A percentile compares a stretch with the other conserved stretches of the same genome.
phyloP scores from a whole-genome alignment of 306 rosid genomes.

The Cucumis cinereus region DNA sequence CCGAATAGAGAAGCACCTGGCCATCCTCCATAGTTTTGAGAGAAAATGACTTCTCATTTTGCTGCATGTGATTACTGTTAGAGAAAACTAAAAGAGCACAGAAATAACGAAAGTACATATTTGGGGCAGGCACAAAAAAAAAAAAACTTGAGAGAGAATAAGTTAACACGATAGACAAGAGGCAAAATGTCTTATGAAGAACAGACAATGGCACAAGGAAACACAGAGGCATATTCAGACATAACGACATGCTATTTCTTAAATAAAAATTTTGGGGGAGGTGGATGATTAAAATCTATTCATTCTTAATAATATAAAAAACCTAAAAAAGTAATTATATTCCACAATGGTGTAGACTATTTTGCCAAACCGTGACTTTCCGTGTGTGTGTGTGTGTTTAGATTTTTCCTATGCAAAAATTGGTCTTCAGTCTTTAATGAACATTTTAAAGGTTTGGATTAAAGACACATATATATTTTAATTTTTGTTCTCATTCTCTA shows the following conservation, averaged over 20 bases:
- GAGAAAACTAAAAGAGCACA: constrained; percentile 1
- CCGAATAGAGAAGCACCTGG: constrained; percentile 79
- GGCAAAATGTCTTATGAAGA: neutral
- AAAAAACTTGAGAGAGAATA: neutral
- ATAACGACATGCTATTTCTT: neutral
- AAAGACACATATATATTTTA: neutral
- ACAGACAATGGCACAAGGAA: neutral
- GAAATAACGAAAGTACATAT: neutral
- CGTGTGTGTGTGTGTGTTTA: neutral
- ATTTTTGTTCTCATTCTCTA: neutral
- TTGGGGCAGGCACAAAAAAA: neutral
- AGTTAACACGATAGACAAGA: neutral
- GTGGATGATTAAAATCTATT: neutral
- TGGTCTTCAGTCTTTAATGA: neutral
- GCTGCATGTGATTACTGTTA: constrained; percentile 39
- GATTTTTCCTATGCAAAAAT: neutral
- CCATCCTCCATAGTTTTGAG: constrained; percentile 99
- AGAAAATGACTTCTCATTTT: constrained; percentile 75
- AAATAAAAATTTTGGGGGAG: neutral
- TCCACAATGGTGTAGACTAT: neutral
- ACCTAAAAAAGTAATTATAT: neutral
- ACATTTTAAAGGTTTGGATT: neutral
- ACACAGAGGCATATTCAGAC: neutral
- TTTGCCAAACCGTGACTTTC: neutral
- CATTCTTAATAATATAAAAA: neutral